phyloP scores from a whole-genome alignment of 208 protist genomes.

The Borovskyia barvae region DNA sequence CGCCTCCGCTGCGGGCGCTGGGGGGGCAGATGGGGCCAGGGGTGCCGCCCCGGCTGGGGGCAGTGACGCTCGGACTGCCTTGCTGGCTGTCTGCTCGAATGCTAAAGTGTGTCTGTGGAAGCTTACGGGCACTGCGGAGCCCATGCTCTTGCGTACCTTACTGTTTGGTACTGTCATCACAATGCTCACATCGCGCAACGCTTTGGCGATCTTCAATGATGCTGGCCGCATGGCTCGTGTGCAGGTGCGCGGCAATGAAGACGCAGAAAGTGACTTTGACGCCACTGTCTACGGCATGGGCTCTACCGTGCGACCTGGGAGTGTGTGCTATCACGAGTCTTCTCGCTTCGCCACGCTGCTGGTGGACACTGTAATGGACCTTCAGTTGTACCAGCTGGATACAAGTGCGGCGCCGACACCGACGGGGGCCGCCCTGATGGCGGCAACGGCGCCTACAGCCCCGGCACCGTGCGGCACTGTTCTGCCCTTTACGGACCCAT shows the following conservation, averaged over 20 bases:
- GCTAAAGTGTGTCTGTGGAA: conserved; percentile 61
- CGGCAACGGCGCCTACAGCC: conserved; percentile 2
- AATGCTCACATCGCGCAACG: conserved; percentile 59
- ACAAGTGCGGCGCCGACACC: not conserved
- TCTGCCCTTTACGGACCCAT: conserved; percentile 24
- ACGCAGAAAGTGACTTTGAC: conserved; percentile 19
- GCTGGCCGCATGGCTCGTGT: conserved; percentile 43
- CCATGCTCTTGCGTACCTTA: conserved; percentile 61
- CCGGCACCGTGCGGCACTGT: not conserved
- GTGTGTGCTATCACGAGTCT: conserved; percentile 70
- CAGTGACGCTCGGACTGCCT: conserved; percentile 28
- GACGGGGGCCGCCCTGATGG: not conserved
- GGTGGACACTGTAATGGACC: conserved; percentile 27
- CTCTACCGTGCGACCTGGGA: conserved; percentile 25
- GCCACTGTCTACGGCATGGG: conserved; percentile 39
- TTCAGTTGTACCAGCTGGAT: conserved; percentile 49
- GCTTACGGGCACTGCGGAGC: conserved; percentile 69
- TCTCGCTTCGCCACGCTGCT: conserved; percentile 39
- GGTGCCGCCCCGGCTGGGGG: conserved; percentile 3
- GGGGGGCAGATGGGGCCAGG: not conserved
- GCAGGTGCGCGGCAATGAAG: conserved; percentile 19
- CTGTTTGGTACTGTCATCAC: conserved; percentile 54
- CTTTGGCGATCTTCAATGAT: conserved; percentile 78
- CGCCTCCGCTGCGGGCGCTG: not conserved
- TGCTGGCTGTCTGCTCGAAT: conserved; percentile 52